phyloP scores from a whole-genome alignment of 23 red algal species.

The Gracilariopsis chorda region DNA sequence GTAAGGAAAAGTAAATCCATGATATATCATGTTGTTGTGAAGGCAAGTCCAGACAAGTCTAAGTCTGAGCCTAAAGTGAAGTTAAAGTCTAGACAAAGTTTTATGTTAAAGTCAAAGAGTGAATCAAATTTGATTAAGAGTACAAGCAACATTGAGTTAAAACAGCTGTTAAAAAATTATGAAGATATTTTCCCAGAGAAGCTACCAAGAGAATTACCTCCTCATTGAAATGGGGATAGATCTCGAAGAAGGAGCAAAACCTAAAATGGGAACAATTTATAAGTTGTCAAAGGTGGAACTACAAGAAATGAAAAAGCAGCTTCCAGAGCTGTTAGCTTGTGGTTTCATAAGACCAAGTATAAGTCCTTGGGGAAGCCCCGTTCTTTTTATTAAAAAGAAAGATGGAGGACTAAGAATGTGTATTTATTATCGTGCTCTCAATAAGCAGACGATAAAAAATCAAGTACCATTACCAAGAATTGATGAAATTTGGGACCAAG shows the following conservation, averaged over 20 bases:
- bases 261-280: slow-evolving; percentile 23
- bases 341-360: background rate
- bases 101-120: too few relatives aligned
- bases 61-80: background rate
- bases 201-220: background rate
- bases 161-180: background rate
- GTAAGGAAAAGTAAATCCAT: background rate
- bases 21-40: slow-evolving; percentile 9
- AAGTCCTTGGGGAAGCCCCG: slow-evolving; percentile 46
- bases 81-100: too few relatives aligned
- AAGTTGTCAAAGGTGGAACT: background rate
- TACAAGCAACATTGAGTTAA: background rate
- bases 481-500: slow-evolving; percentile 51
- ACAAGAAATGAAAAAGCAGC: background rate
- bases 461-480: slow-evolving; percentile 10
- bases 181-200: slow-evolving; percentile 19
- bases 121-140: too few relatives aligned
- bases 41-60: background rate
- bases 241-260: too few relatives aligned
- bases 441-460: slow-evolving; percentile 34
- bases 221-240: too few relatives aligned
- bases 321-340: background rate
- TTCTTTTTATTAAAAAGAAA: slow-evolving; percentile 13
- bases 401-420: background rate
- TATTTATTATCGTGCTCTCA: slow-evolving; percentile 19